phyloP scores from a whole-genome alignment of 257 asterid genomes.

The Verbena officinalis region DNA sequence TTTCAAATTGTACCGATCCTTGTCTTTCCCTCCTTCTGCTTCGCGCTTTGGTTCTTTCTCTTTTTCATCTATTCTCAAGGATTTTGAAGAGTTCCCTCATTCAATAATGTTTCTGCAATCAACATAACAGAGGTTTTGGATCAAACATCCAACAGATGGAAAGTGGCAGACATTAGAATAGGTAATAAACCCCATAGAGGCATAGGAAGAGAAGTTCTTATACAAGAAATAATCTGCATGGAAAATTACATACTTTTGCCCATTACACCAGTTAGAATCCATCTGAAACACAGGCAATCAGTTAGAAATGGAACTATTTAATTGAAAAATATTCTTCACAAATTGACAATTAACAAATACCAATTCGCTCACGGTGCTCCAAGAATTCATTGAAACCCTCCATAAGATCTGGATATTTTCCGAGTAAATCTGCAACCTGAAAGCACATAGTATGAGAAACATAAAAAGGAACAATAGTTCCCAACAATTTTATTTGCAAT shows the following conservation, averaged over 20 bases:
- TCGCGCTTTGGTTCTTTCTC: slow-evolving; percentile 87
- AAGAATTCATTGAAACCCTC: slow-evolving; percentile 83
- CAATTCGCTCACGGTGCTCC: slow-evolving; percentile 88
- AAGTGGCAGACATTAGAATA: neutral
- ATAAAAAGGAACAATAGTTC: too few species aligned
- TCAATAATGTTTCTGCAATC: too few species aligned
- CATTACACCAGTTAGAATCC: slow-evolving; percentile 95
- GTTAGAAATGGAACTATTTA: too few species aligned
- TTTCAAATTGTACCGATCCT: slow-evolving; percentile 70
- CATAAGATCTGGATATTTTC: slow-evolving; percentile 91
- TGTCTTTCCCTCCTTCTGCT: slow-evolving; percentile 77
- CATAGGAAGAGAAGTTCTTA: neutral
- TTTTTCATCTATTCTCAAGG: slow-evolving; percentile 67
- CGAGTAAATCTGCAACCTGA: too few species aligned
- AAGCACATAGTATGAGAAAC: too few species aligned
- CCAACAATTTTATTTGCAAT: too few species aligned
- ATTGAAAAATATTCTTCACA: too few species aligned
- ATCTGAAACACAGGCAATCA: too few species aligned
- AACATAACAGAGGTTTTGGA: too few species aligned
- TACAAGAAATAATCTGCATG: neutral
- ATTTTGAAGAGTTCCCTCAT: slow-evolving; percentile 68
- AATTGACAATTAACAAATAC: slow-evolving; percentile 51
- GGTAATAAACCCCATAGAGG: slow-evolving; percentile 18
- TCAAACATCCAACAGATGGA: slow-evolving; percentile 7
- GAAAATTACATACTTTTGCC: slow-evolving; percentile 74